These are phyloP conservation scores for Fagus sylvatica DNA, from an alignment of 306 rosid genomes.

Conservation along the genomic window DNA sequence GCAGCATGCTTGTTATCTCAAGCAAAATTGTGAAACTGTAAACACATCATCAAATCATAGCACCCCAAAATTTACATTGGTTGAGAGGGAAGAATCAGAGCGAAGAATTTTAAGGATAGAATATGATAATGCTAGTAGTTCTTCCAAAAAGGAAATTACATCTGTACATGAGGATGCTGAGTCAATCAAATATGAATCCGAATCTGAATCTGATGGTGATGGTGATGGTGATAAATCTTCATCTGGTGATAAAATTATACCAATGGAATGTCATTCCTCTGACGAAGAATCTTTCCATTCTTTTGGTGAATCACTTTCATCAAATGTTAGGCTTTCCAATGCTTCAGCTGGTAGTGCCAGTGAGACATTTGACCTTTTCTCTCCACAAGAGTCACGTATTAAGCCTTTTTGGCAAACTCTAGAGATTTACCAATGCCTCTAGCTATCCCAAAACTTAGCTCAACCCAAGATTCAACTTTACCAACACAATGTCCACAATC, in stretches of 20 bases:
- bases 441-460: slow-evolving; percentile 19
- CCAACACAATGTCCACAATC: slow-evolving; percentile 30
- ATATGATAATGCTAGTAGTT: slow-evolving; percentile 42
- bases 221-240: slow-evolving; percentile 37
- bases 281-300: slow-evolving; percentile 89
- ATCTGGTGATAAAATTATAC: slow-evolving; percentile 31
- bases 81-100: slow-evolving; percentile 20
- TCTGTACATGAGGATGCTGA: slow-evolving; percentile 55
- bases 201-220: too few species aligned
- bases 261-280: slow-evolving; percentile 47
- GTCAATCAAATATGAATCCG: slow-evolving; percentile 43
- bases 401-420: slow-evolving; percentile 12
- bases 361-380: slow-evolving; percentile 39
- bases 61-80: slow-evolving; percentile 9
- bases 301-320: slow-evolving; percentile 59
- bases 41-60: slow-evolving; percentile 22
- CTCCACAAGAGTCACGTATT: slow-evolving; percentile 36
- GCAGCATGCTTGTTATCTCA: slow-evolving; percentile 48
- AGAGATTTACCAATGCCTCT: slow-evolving; percentile 11
- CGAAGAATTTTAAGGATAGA: slow-evolving; percentile 32
- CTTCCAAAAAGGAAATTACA: slow-evolving; percentile 63
- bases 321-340: slow-evolving; percentile 71
- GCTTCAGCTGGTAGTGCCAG: slow-evolving; percentile 56
- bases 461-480: slow-evolving; percentile 29
- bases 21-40: slow-evolving; percentile 24